Evolutionary conservation across 768 basidiomycete species (phyloP), one percentile per base, ranked within the genome.

Genomic region (Hygrophorus pudorinus): DNA sequence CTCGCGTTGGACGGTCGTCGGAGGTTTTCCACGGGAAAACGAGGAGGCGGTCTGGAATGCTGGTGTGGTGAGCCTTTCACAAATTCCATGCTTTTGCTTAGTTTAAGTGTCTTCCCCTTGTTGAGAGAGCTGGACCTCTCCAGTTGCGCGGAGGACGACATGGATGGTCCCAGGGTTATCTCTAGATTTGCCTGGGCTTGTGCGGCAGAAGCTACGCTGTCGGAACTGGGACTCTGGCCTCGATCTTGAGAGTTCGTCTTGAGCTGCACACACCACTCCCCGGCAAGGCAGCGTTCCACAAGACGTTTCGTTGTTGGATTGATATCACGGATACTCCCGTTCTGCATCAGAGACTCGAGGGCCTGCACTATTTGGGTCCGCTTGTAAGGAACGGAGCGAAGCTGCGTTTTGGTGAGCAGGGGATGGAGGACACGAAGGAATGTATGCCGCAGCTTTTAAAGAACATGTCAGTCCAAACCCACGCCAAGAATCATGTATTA

Each of bases 401-500:
- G 71, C 60, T 99, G 96, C 0, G 94, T 98, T 61, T 88, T 91
- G 8, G 86, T 91, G 34, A 99, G 74, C 3, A 99, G 79, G 0
- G 94, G 96, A 56, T 98, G 89, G 12, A 99, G 71, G 8, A 99
- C 96, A 14, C 96, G 87, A 27, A 98, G 81, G 59, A 92, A 99
- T 1, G 94, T 98, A 59, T 99, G 94, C 39, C 91, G 88, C 35
- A 98, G 71, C 81, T 90, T 16, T 2, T 3, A 5, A 11, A 31
- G 4, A 13, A n/a, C 27, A 9, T 27, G 18, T 31, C 10, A 16
- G 16, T 31, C 30, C 31, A 34, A 28, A 13, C 12, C n/a, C 8
- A 18, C 20, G 18, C 13, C 7, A 10, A 27, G 36, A 45, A 16
- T 42, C 27, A 31, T 37, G 29, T 30, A 8, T 41, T 18, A 73